phyloP scores from a whole-genome alignment of 352 stramenopile species.

The Globisporangium canariense region DNA sequence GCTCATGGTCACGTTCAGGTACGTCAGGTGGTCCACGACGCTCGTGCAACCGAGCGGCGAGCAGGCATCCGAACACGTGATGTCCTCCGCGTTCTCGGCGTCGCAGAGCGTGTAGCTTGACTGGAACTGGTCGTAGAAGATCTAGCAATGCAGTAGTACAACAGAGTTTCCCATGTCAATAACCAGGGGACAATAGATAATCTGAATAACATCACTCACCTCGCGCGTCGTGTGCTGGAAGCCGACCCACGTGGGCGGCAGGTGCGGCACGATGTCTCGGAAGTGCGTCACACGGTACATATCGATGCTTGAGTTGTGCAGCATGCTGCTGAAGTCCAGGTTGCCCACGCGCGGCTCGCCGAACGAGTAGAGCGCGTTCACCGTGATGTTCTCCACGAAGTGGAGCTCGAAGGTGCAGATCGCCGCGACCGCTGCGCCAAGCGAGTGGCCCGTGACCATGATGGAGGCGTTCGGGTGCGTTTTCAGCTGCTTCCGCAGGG shows the following conservation, averaged over 20 bases:
- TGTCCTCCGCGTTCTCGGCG: constrained; percentile 58
- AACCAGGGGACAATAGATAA: not conserved
- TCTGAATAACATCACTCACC: constrained; percentile 24
- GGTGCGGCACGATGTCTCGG: constrained; percentile 69
- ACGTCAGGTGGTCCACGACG: constrained; percentile 83
- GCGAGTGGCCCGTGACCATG: constrained; percentile 69
- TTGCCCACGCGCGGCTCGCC: constrained; percentile 79
- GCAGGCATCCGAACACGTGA: constrained; percentile 62
- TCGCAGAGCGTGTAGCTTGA: constrained; percentile 58
- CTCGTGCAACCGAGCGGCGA: constrained; percentile 75
- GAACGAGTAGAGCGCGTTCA: constrained; percentile 66
- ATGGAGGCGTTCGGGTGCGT: constrained; percentile 43
- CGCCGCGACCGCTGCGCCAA: constrained; percentile 65
- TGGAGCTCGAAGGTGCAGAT: constrained; percentile 77
- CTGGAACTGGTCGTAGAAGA: constrained; percentile 83
- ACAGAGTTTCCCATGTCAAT: not conserved
- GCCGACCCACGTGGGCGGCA: constrained; percentile 72
- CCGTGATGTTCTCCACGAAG: constrained; percentile 52
- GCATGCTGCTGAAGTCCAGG: constrained; percentile 46
- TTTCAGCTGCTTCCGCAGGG: constrained; percentile 28
- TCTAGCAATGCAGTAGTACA: constrained; percentile 26
- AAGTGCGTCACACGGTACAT: constrained; percentile 77
- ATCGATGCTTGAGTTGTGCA: constrained; percentile 54
- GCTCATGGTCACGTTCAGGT: constrained; percentile 88
- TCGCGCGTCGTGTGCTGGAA: constrained; percentile 75